These are phyloP conservation scores for Yamadazyma triangularis DNA, from an alignment of 1,139 yeast species.

Conservation along the genomic window DNA sequence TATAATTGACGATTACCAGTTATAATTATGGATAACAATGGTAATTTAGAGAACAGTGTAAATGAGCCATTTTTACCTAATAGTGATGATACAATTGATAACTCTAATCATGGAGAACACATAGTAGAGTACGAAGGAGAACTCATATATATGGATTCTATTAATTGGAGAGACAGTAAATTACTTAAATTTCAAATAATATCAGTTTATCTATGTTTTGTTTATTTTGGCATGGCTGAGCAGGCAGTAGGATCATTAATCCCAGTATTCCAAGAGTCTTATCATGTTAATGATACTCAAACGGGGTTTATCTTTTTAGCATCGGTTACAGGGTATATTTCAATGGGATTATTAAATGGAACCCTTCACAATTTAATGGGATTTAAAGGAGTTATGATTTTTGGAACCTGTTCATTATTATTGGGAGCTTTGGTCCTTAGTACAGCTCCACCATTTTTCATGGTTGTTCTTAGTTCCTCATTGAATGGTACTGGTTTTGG, in stretches of 20 bases:
- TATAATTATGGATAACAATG: too few relatives aligned
- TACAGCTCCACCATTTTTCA: constrained; percentile 29
- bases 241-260: constrained; percentile 55
- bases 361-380: constrained; percentile 29
- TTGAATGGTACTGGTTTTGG: constrained; percentile 60
- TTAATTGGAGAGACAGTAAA: constrained; percentile 13
- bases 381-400: constrained; percentile 31
- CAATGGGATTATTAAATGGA: constrained; percentile 35
- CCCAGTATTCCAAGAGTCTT: constrained; percentile 44
- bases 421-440: constrained; percentile 24
- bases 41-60: too few relatives aligned
- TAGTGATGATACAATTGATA: not conserved
- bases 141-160: constrained; percentile 22
- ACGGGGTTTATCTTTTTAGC: constrained; percentile 33
- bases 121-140: constrained; percentile 5
- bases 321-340: constrained; percentile 33
- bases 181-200: constrained; percentile 29
- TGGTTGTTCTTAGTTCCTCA: constrained; percentile 33
- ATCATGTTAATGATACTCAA: constrained; percentile 38
- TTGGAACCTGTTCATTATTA: constrained; percentile 31
- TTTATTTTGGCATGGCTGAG: constrained; percentile 51
- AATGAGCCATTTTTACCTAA: constrained; percentile 9
- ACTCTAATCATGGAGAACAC: constrained; percentile 1
- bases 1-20: too few relatives aligned
- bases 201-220: constrained; percentile 33